Base-by-base conservation (phyloP, 345 rosid species). In the Rubroshorea leprosula region DNA sequence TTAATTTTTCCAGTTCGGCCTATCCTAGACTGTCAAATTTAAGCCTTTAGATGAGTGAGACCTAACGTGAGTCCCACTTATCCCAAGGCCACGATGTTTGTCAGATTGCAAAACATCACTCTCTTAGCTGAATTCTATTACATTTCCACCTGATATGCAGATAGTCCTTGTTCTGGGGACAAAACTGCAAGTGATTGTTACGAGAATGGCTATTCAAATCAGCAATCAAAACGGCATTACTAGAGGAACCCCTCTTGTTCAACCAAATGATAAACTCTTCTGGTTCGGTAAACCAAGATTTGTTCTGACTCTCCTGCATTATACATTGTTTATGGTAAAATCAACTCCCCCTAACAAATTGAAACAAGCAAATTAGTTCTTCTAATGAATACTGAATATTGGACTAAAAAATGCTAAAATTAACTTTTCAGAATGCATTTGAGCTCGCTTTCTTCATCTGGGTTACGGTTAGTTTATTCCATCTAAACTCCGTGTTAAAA, bases 381-480 rank as follows among this genome's bases (percentile, higher is more conserved):
- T 25, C 2, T 15, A 17, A 15, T 16, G 20, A 4, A 24, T 19
- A 14, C 2, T 31, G 7, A 5, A 12, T 29, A 16, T 17, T 39
- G 25, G 35, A 23, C 23, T 17, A 54, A 24, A 41, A 16, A n/a
- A 49, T 63, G 46, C 39, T 62, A 51, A 0, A n/a, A n/a, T 51
- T 23, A n/a, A n/a, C n/a, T 62, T 93, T 93, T 72, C 85, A 91
- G 95, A 92, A 92, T 59, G 95, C 95, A 15, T 89, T 92, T 76
- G 90, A 89, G 58, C 68, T 89, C 11, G 97, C 98, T 61, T 89
- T 89, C 75, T 84, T 92, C 68, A 59, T 61, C 6, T 92, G 96
- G 96, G 75, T 85, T 55, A 58, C 69, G 55, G 99, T 93, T 49
- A 76, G 89, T 54, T 24, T 3, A n/a, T 6, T 35, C n/a, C n/a